These are phyloP conservation scores for Eremochloa ophiuroides DNA, from an alignment of 176 grass and related monocot species.

Conservation along the genomic window DNA sequence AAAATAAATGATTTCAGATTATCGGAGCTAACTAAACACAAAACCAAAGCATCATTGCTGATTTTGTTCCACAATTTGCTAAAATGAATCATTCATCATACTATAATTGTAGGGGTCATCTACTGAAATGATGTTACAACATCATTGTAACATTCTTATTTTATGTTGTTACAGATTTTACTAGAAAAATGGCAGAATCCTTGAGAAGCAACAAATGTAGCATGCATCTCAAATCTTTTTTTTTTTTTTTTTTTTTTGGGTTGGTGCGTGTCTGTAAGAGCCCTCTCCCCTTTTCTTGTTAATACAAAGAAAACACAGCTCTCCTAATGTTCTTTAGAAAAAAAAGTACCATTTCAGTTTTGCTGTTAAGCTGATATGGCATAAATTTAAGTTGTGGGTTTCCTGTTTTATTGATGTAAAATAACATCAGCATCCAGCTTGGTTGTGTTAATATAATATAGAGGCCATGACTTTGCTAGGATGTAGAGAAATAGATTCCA, in stretches of 20 bases:
- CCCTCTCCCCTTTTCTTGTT: not conserved
- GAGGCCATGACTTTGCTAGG: too few species aligned
- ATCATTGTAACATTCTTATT: not conserved
- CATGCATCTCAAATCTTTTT: not conserved
- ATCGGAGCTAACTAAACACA: too few species aligned
- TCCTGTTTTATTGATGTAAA: not conserved
- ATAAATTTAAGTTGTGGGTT: not conserved
- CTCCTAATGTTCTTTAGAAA: not conserved
- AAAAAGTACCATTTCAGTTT: not conserved
- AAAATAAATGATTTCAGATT: too few species aligned
- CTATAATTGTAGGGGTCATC: not conserved
- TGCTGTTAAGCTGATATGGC: not conserved
- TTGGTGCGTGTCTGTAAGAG: not conserved
- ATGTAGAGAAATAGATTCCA: not conserved
- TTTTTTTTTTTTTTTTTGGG: not conserved
- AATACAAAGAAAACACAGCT: not conserved
- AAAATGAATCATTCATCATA: too few species aligned
- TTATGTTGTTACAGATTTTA: not conserved
- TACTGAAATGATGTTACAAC: not conserved
- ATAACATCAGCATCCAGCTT: not conserved
- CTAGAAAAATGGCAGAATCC: not conserved
- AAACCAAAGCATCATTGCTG: too few species aligned
- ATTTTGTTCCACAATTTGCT: too few species aligned
- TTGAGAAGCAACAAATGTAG: not conserved
- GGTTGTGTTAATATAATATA: not conserved